Base-by-base conservation (phyloP, 805 yeast genomes). In the Soucietia sequanensis region DNA sequence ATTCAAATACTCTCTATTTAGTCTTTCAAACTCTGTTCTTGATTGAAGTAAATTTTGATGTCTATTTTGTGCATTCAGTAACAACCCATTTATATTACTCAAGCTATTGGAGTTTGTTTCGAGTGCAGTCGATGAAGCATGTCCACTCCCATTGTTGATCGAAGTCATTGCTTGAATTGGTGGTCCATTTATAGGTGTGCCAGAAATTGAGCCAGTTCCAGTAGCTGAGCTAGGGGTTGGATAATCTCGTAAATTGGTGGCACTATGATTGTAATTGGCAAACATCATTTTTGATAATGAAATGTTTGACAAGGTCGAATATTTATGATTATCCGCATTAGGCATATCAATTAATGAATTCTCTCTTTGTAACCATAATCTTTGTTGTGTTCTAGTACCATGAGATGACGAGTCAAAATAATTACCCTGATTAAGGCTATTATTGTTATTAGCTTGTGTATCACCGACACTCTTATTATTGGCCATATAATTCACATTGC, bases 341-440 rank as follows among this genome's bases (percentile, higher is more conserved):
- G 62, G 64, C 34, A 80, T 58, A 52, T 82, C 90, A 61, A 81
- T 63, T 27, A 83, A 62, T 2, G 86, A 78, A 47, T 77, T 81
- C 45, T 84, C 91, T 44, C 91, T 68, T 55, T 84, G 95, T 22
- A 87, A 63, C 95, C 95, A 86, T 33, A 88, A 69, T 42, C 81
- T 75, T 52, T 84, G 93, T 52, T 87, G 95, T 0, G 95, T 85
- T 60, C 95, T 70, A 1, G 86, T 79, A 41, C 80, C 85, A 19
- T 32, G 36, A 24, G 23, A 22, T 8, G 35, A 26, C 16, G 37
- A 14, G 16, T 28, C 32, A 13, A 17, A 9, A 10, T n/a, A n/a
- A 18, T 8, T 18, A n/a, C 18, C 5, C 4, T 16, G 27, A 16
- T 6, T 10, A 10, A 16, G 8, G 7, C 16, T 8, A 3, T 24